Conservation (phyloP, 192 early-diverging fungal genomes). For the Coemansia sp. region DNA sequence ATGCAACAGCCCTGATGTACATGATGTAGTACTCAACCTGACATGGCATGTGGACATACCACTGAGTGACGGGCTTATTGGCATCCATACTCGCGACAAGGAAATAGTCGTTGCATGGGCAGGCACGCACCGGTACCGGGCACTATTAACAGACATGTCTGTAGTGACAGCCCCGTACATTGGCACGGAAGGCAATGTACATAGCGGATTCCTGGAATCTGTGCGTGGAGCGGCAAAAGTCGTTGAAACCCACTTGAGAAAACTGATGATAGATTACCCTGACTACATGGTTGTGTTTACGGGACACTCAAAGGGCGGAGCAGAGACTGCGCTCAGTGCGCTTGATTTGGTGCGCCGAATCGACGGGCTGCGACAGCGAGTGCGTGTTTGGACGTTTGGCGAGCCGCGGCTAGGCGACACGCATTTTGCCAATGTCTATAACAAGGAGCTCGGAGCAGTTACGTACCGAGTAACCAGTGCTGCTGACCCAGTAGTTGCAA, state of each 20-base stretch:
- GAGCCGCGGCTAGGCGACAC: constrained; percentile 43
- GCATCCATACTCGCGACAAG: constrained; percentile 25
- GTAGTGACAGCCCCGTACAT: constrained; percentile 41
- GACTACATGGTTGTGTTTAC: constrained; percentile 45
- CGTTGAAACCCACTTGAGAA: constrained; percentile 17
- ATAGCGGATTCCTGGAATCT: constrained; percentile 41
- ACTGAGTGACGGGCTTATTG: constrained; percentile 46
- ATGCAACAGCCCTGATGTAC: constrained; percentile 45
- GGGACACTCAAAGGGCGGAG: constrained; percentile 54
- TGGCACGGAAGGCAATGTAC: constrained; percentile 30
- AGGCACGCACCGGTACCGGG: constrained; percentile 51
- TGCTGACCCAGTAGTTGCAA: constrained; percentile 47
- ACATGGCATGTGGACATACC: constrained; percentile 47
- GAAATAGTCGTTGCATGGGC: constrained; percentile 52
- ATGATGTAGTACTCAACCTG: constrained; percentile 39
- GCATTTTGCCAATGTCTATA: constrained; percentile 42
- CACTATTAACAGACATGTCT: constrained; percentile 40
- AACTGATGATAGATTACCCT: constrained; percentile 31
- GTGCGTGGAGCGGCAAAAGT: constrained; percentile 18
- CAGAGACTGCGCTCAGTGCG: constrained; percentile 44
- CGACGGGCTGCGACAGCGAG: constrained; percentile 17
- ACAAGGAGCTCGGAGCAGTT: constrained; percentile 26
- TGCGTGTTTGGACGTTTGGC: constrained; percentile 52
- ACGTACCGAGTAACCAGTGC: constrained; percentile 45
- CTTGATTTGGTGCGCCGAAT: constrained; percentile 37